phyloP scores from a whole-genome alignment of 202 grass and related monocot genomes.

The Carex arenaria region DNA sequence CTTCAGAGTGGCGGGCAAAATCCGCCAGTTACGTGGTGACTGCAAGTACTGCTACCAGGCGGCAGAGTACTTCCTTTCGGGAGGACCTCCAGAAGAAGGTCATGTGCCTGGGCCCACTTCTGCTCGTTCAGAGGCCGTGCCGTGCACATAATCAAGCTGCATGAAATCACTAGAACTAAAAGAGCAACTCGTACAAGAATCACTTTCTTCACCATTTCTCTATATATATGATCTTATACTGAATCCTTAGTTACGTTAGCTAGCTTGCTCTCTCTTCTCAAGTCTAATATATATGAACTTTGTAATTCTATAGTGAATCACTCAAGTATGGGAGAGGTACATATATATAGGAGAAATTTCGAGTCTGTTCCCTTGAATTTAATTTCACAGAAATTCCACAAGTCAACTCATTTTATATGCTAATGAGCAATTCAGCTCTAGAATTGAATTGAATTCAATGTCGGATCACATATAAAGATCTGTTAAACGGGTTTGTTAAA shows the following conservation, averaged over 20 bases:
- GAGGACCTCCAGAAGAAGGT: background rate
- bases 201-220: conserved; percentile 13
- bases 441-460: background rate
- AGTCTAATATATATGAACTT: background rate
- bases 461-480: background rate
- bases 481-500: background rate
- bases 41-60: background rate
- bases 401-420: background rate
- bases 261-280: background rate
- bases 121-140: background rate
- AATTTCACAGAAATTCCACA: background rate
- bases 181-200: background rate
- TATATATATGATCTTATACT: background rate
- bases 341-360: conserved; percentile 12
- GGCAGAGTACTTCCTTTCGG: background rate
- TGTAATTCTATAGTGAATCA: background rate
- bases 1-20: background rate
- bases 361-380: background rate
- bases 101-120: background rate
- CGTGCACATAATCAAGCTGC: background rate
- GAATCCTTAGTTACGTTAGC: background rate
- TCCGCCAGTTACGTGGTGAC: background rate
- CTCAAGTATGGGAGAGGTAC: background rate
- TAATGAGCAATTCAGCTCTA: background rate
- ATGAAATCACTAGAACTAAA: background rate